These are phyloP conservation scores for Herpomyces periplanetae DNA, from an alignment of 2,329 filamentous ascomycete species.

Conservation along the genomic window DNA sequence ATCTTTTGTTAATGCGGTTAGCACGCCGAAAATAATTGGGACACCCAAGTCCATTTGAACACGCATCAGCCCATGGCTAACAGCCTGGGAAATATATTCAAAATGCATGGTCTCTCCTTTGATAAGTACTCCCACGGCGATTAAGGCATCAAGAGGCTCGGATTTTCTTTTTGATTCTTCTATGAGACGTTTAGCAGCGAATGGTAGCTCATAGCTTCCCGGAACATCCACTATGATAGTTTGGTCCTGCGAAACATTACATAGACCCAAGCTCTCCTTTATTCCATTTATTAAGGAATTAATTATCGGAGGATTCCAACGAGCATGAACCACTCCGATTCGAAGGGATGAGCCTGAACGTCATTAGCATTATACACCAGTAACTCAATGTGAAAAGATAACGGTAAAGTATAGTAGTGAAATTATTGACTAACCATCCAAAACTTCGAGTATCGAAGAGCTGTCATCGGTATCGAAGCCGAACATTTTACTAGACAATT, in stretches of 20 bases:
- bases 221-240: conserved; percentile 66
- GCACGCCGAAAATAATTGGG: conserved; percentile 59
- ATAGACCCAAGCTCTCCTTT: conserved; percentile 30
- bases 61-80: conserved; percentile 69
- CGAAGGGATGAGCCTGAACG: conserved; percentile 22
- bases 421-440: too few species aligned
- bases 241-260: conserved; percentile 52
- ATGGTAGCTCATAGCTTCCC: conserved; percentile 72
- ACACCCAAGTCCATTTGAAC: conserved; percentile 60
- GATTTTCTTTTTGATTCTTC: too few species aligned
- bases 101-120: conserved; percentile 99
- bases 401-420: too few species aligned
- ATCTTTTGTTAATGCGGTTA: conserved; percentile 58
- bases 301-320: conserved; percentile 75
- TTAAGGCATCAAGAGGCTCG: conserved; percentile 54
- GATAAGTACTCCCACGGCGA: conserved; percentile 79
- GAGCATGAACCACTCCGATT: conserved; percentile 73
- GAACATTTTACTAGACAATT: too few species aligned
- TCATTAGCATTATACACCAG: too few species aligned
- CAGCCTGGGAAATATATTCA: conserved; percentile 79
- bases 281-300: conserved; percentile 42
- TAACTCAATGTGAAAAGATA: too few species aligned
- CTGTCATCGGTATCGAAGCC: too few species aligned
- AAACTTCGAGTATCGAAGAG: too few species aligned
- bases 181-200: conserved; percentile 44